phyloP scores from a whole-genome alignment of 2,329 filamentous ascomycete genomes.

The Emmonsiellopsis sp. region DNA sequence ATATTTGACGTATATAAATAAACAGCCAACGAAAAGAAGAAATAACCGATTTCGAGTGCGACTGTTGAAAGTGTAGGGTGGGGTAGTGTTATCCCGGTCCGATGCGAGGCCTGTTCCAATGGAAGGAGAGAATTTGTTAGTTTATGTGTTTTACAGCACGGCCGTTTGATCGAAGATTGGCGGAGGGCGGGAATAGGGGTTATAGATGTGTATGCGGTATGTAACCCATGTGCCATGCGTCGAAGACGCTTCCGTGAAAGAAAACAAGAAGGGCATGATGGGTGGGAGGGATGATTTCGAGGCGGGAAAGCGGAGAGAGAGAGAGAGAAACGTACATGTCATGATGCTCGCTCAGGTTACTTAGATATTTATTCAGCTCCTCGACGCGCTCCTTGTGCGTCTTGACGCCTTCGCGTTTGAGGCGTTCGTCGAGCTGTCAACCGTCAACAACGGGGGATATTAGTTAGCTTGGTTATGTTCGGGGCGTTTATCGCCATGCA shows the following conservation, averaged over 20 bases:
- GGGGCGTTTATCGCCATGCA: too few relatives aligned
- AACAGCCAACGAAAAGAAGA: too few relatives aligned
- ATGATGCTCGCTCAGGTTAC: slow-evolving; percentile 88
- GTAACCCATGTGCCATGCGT: too few relatives aligned
- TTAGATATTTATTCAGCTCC: slow-evolving; percentile 88
- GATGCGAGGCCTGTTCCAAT: slow-evolving; percentile 16
- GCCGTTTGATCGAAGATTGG: too few relatives aligned
- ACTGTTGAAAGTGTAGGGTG: too few relatives aligned
- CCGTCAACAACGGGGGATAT: neutral
- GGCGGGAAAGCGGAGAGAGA: neutral
- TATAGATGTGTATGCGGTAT: too few relatives aligned
- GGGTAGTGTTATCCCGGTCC: slow-evolving; percentile 26
- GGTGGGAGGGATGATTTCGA: neutral
- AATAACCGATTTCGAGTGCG: too few relatives aligned
- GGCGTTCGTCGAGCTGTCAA: slow-evolving; percentile 64
- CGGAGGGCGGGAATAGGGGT: too few relatives aligned
- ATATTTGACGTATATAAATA: too few relatives aligned
- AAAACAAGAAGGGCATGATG: too few relatives aligned
- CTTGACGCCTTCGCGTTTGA: slow-evolving; percentile 80
- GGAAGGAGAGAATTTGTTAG: neutral
- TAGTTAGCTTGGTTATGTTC: slow-evolving; percentile 7
- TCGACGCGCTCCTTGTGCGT: slow-evolving; percentile 96
- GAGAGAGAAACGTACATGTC: slow-evolving; percentile 60
- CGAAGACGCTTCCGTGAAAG: neutral
- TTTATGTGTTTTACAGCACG: neutral